Conservation (phyloP, 345 rosid species). For the Sisymbrium irio region DNA sequence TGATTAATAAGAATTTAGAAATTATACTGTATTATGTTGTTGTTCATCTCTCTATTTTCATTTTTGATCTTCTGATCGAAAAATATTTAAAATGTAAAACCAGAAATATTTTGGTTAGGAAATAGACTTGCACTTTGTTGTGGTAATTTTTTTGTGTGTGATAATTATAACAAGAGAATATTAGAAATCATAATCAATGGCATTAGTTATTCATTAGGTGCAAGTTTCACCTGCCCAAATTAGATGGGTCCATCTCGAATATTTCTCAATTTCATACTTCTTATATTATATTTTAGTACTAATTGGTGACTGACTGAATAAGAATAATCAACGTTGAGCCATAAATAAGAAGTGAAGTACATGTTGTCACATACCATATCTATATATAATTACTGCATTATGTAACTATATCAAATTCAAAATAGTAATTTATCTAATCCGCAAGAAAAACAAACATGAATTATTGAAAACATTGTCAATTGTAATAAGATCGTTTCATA, state of each 20-base stretch:
- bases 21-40: too few relatives aligned
- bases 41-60: too few relatives aligned
- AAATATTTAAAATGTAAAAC: background rate
- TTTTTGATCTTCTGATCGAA: background rate
- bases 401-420: background rate
- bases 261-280: background rate
- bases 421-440: background rate
- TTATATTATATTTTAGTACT: background rate
- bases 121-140: background rate
- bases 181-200: background rate
- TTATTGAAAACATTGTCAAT: too few relatives aligned
- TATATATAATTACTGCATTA: background rate
- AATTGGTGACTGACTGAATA: background rate
- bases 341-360: background rate
- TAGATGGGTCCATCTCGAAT: background rate
- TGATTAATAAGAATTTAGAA: too few relatives aligned
- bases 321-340: background rate
- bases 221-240: slow-evolving; percentile 25
- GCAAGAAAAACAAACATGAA: too few relatives aligned
- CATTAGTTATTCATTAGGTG: slow-evolving; percentile 30
- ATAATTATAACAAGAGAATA: background rate
- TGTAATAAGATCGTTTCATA: too few relatives aligned
- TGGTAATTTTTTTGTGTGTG: too few relatives aligned
- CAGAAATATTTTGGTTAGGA: background rate
- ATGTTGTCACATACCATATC: background rate